Evolutionary conservation across 2,329 filamentous ascomycete genomes (phyloP).

Genomic region (Botrytis tulipae): DNA sequence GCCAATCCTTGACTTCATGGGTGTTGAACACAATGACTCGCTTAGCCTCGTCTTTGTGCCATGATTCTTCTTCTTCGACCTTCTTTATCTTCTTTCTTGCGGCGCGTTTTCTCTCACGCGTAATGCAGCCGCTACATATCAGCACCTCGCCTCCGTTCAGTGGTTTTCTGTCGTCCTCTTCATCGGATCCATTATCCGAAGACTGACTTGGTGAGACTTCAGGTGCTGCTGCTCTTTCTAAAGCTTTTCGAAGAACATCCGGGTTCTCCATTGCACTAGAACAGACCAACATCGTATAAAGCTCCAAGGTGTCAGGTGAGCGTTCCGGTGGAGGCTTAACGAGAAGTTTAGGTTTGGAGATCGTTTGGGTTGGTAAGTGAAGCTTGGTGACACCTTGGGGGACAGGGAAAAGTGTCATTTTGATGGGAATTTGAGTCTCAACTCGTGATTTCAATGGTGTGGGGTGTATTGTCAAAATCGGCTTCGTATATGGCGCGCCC

Average conservation of each 20-base stretch:
- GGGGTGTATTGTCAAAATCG: conserved; percentile 58
- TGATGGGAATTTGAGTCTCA: conserved; percentile 92
- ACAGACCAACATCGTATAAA: conserved; percentile 81
- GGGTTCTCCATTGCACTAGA: conserved; percentile 84
- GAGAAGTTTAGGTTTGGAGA: conserved; percentile 90
- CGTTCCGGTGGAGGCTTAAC: conserved; percentile 67
- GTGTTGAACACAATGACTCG: conserved; percentile 91
- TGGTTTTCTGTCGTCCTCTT: conserved; percentile 59
- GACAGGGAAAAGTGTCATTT: conserved; percentile 72
- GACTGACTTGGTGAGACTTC: conserved; percentile 23
- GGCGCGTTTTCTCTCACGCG: conserved; percentile 85
- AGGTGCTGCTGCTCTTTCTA: conserved; percentile 43
- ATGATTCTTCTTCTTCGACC: conserved; percentile 85
- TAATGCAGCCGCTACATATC: conserved; percentile 90
- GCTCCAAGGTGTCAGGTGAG: conserved; percentile 71
- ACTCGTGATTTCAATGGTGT: conserved; percentile 83
- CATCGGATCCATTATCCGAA: conserved; percentile 39
- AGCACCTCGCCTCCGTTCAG: conserved; percentile 90
- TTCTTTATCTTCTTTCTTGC: conserved; percentile 92
- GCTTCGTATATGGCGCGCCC: conserved; percentile 36
- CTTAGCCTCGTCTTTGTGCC: conserved; percentile 75
- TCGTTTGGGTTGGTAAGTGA: conserved; percentile 84
- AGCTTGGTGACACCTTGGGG: conserved; percentile 75
- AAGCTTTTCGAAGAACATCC: conserved; percentile 63
- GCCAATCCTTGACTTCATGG: conserved; percentile 81